These are phyloP conservation scores for Hypoxylon rubiginosum DNA, from an alignment of 2,329 filamentous ascomycete species.

Conservation along the genomic window DNA sequence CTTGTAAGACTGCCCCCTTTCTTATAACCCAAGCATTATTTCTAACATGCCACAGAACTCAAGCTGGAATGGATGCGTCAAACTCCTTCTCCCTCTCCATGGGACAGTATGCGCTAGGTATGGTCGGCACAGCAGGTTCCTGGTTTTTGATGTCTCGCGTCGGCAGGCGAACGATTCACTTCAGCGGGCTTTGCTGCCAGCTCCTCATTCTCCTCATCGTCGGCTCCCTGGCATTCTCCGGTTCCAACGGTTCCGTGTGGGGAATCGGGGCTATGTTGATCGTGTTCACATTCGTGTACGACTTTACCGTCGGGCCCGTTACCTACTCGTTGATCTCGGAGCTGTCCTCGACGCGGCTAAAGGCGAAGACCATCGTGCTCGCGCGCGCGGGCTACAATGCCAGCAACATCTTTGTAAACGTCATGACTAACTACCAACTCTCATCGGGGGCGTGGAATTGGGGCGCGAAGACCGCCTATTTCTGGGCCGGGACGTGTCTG, in stretches of 20 bases:
- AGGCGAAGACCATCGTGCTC: constrained; percentile 68
- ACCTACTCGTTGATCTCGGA: constrained; percentile 67
- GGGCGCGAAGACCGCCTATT: constrained; percentile 62
- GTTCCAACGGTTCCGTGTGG: constrained; percentile 55
- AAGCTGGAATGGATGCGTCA: constrained; percentile 60
- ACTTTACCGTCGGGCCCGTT: constrained; percentile 67
- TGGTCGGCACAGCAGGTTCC: constrained; percentile 64
- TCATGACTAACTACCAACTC: constrained; percentile 64
- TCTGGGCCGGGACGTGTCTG: constrained; percentile 64
- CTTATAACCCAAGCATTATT: constrained; percentile 9
- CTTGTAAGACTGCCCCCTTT: constrained; percentile 42
- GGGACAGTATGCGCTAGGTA: constrained; percentile 64
- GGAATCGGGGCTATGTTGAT: constrained; percentile 63
- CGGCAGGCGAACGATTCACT: constrained; percentile 65
- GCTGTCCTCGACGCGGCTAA: constrained; percentile 66
- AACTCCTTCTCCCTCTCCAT: constrained; percentile 63
- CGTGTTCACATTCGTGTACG: constrained; percentile 67
- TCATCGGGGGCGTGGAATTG: constrained; percentile 62
- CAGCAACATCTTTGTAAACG: constrained; percentile 64
- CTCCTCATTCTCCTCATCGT: constrained; percentile 58
- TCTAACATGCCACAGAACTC: constrained; percentile 48
- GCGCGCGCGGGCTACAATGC: constrained; percentile 63
- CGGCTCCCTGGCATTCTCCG: constrained; percentile 56
- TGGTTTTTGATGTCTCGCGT: constrained; percentile 65
- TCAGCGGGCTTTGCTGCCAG: constrained; percentile 59